Evolutionary conservation across 225 moss, liverwort and hornwort genomes (phyloP).

Genomic region (Climacium dendroides): DNA sequence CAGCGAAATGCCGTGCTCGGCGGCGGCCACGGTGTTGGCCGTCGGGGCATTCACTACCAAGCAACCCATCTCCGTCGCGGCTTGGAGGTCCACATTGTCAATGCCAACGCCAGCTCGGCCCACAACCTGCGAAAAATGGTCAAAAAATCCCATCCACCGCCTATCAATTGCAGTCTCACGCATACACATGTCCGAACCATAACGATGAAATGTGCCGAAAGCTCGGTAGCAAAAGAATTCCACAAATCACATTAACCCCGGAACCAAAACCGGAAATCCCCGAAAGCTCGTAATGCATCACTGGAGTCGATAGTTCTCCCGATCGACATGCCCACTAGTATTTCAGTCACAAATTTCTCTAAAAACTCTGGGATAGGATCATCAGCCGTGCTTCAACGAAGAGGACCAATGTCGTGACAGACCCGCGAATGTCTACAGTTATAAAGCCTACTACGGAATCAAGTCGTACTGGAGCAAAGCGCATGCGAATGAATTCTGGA

Average conservation of each 20-base stretch:
- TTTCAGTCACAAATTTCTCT: neutral
- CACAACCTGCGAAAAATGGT: conserved; percentile 36
- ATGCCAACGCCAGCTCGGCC: conserved; percentile 98
- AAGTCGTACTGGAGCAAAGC: neutral
- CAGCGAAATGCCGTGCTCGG: conserved; percentile 88
- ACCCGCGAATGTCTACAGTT: neutral
- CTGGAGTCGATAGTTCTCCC: no score
- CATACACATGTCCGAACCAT: neutral
- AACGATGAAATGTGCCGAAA: neutral
- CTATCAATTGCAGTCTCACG: neutral
- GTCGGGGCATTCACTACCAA: conserved; percentile 96
- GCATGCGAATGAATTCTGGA: neutral
- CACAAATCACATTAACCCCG: neutral
- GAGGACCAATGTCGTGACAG: neutral
- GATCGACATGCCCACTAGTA: neutral
- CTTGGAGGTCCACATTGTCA: conserved; percentile 95
- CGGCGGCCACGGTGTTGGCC: conserved; percentile 97
- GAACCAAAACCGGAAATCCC: neutral
- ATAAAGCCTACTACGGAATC: neutral
- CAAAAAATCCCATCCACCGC: neutral
- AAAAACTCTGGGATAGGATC: neutral
- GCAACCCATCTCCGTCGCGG: conserved; percentile 94
- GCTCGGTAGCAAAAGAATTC: neutral
- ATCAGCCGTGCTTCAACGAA: neutral
- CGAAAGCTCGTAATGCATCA: neutral